Base-by-base conservation (phyloP, 1,284 basidiomycete genomes). In the Trichosporon asahii region DNA sequence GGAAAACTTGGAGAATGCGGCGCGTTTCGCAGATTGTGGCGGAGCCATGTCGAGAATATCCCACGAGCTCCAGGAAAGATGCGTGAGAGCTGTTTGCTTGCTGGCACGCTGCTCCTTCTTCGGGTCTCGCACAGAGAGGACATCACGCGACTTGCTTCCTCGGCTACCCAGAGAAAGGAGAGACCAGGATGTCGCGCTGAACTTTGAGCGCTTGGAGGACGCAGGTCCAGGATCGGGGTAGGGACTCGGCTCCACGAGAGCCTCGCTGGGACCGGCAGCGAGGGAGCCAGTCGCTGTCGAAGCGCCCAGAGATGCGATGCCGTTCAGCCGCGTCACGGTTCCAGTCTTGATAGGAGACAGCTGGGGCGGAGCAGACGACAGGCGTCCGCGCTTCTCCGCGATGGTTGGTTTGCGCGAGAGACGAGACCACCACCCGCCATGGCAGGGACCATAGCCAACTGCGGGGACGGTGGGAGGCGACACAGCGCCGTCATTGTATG, bases 31-130 rank as follows among this genome's bases (percentile, higher is more conserved):
- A 6, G 29, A 33, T 15, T 18, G 27, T 15, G 27, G 57, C 57
- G 27, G 57, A 15, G 29, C 57, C 57, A 31, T 61, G 57, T 61
- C 57, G 27, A 61, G 57, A 18, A 61, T 21, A 31, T 61, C 57
- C 57, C 57, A 61, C 0, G 15, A 7, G 14, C 15, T n/a, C 57
- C 57, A 61, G 15, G 29, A 33, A 6, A 61, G 12, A n/a, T 61
- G 57, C 15, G 57, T 61, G 27, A 61, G 21, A 5, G 27, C 27
- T 14, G 57, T 61, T 18, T 61, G 57, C 57, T 61, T 61, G 18
- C 29, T 33, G 15, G 57, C 57, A 18, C 57, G 57, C 18, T 61
- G 27, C 18, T 61, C 57, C 27, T 27, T 29, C 53, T 57, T 27
- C 6, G 57, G 18, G 18, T 31, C 29, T 4, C 27, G 57, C 3